Evolutionary conservation across 73 alveolate species (phyloP), one percentile per base, ranked within the genome.

Genomic region (Uronychia setigera): DNA sequence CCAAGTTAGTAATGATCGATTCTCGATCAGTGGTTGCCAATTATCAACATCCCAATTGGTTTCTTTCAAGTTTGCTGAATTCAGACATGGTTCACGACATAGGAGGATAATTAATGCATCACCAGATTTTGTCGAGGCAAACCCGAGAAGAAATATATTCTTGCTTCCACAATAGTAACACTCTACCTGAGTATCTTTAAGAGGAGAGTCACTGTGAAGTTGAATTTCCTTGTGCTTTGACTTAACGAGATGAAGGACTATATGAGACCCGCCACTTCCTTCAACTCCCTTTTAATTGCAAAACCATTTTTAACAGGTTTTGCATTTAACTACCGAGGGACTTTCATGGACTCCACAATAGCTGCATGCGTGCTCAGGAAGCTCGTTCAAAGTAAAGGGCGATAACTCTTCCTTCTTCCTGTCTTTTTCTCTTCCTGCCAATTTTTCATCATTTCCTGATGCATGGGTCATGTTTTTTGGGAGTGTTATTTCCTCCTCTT

Each of bases 91-190:
- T 58, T 95, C 98, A 75, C 99, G 91, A 84, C 99, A 97, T 11
- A 97, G 96, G 80, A 97, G 80, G 31, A 97, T 94, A 30, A 95
- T 97, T 83, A 88, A 46, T 11, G 67, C 94, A 11, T 90, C 93
- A 25, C 93, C 98, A 76, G 87, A 86, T 80, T 95, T 89, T 0
- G 98, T 88, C 28, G 96, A 92, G 76, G 95, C 93, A 79, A 94
- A 90, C 58, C 99, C 99, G 35, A 98, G 95, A 81, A 95, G 83
- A 88, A 98, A 98, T 59, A 98, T 94, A 85, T 94, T 97, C 90
- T 94, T 95, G 85, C 96, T 90, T 30, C 96, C 84, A 79, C 99
- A 98, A 77, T 94, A 87, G 93, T 95, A 98, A 95, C 99, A 98
- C 86, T 98, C 99, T 33, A 98, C 85, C 74, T 84, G 74, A 35